These are phyloP conservation scores for Barbarea vulgaris DNA, from an alignment of 345 rosid genomes.

Conservation along the genomic window DNA sequence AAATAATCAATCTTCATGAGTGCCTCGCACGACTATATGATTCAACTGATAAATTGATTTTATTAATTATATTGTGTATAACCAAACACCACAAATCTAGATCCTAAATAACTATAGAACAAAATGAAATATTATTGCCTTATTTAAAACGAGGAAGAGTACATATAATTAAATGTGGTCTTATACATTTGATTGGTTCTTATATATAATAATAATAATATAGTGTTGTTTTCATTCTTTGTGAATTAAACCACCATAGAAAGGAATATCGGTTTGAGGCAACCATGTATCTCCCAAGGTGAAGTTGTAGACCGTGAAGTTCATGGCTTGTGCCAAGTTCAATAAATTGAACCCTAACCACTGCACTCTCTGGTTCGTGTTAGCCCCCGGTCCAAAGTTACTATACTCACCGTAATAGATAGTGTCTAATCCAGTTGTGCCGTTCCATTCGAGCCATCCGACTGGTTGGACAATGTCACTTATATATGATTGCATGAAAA, in stretches of 20 bases:
- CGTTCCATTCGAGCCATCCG: conserved; percentile 78
- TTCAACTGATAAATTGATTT: no score
- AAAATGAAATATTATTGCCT: background rate
- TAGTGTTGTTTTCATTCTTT: background rate
- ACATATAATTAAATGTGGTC: background rate
- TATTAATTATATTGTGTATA: no score
- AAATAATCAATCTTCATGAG: no score
- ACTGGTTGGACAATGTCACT: conserved; percentile 50
- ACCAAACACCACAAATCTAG: background rate
- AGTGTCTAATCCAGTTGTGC: conserved; percentile 56
- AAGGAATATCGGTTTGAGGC: conserved; percentile 59
- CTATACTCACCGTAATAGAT: conserved; percentile 61
- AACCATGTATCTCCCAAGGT: conserved; percentile 72
- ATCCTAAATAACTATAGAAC: background rate
- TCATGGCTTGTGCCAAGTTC: conserved; percentile 56
- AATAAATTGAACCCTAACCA: conserved; percentile 63
- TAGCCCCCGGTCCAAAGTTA: conserved; percentile 65
- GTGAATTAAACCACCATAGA: conserved; percentile 46
- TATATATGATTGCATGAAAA: conserved; percentile 64
- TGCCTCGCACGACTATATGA: no score
- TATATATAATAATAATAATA: background rate
- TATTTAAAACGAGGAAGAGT: background rate
- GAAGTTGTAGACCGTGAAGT: conserved; percentile 65
- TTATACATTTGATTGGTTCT: background rate
- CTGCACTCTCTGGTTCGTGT: conserved; percentile 54